Evolutionary conservation across 108 stramenopile genomes (phyloP).

Genomic region (Fragilaria crotonensis): DNA sequence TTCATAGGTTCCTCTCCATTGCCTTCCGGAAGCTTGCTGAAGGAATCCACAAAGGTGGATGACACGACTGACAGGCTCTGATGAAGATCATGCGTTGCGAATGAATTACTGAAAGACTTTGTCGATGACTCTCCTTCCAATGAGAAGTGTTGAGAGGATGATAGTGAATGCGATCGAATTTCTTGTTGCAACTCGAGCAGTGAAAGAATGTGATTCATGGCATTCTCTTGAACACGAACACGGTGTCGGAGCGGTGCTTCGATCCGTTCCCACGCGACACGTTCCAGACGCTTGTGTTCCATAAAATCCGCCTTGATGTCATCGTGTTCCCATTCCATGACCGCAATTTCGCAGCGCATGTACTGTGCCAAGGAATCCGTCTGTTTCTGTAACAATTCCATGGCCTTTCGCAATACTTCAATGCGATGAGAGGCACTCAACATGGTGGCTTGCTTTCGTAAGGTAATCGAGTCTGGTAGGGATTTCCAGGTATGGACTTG

Average conservation of each 20-base stretch:
- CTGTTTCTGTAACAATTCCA: not conserved
- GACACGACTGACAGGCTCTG: too few species aligned
- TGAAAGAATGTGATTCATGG: not conserved
- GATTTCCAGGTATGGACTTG: not conserved
- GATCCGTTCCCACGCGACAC: not conserved
- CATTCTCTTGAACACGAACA: not conserved
- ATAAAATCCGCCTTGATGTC: not conserved
- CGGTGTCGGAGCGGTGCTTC: not conserved
- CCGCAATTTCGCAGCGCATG: not conserved
- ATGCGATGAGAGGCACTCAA: not conserved
- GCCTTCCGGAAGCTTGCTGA: too few species aligned
- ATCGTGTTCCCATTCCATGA: not conserved
- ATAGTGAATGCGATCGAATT: not conserved
- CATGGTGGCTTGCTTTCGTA: not conserved
- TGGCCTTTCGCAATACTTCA: not conserved
- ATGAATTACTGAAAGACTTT: not conserved
- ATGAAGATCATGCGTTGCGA: not conserved
- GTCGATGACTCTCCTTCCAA: not conserved
- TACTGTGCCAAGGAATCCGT: not conserved
- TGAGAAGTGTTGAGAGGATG: not conserved
- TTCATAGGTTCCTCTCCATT: not conserved
- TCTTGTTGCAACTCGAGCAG: not conserved
- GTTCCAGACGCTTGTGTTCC: not conserved
- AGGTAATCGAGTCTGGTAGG: not conserved
- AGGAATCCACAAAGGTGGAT: too few species aligned